These are phyloP conservation scores for Babesia ovata DNA, from an alignment of 169 alveolate species.

Conservation along the genomic window DNA sequence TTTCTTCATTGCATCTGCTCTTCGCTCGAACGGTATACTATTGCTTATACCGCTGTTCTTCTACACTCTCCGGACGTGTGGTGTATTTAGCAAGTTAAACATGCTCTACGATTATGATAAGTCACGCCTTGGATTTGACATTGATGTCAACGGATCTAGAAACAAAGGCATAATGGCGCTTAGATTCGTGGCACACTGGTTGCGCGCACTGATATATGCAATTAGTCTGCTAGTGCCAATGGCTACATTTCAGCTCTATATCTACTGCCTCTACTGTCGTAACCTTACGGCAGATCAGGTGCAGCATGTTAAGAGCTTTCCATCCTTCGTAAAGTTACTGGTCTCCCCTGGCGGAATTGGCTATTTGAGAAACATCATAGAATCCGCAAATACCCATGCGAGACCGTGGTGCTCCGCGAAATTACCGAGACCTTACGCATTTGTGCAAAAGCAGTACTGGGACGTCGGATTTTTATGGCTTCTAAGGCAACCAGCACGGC, in stretches of 20 bases:
- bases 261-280: slow-evolving; percentile 69
- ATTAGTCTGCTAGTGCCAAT: slow-evolving; percentile 65
- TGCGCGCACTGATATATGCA: slow-evolving; percentile 69
- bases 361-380: neutral
- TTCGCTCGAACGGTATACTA: slow-evolving; percentile 75
- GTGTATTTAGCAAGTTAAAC: slow-evolving; percentile 36
- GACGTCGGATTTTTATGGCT: slow-evolving; percentile 67
- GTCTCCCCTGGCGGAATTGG: slow-evolving; percentile 1
- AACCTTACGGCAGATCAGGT: slow-evolving; percentile 24
- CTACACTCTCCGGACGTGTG: slow-evolving; percentile 59
- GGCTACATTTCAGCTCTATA: slow-evolving; percentile 64
- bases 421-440: slow-evolving; percentile 65
- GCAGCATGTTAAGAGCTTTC: slow-evolving; percentile 45
- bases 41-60: slow-evolving; percentile 73
- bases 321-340: slow-evolving; percentile 36
- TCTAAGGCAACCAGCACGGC: slow-evolving; percentile 40
- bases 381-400: neutral
- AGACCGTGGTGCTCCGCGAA: slow-evolving; percentile 74
- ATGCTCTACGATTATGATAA: slow-evolving; percentile 5
- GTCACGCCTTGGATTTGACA: neutral
- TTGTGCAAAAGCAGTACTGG: slow-evolving; percentile 76
- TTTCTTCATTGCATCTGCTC: slow-evolving; percentile 28
- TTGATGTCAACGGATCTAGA: neutral
- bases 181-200: slow-evolving; percentile 58
- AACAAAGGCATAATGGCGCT: neutral